These are phyloP conservation scores for Syncephalastrum racemosum DNA, from an alignment of 371 early-diverging fungal genomes.

Conservation along the genomic window DNA sequence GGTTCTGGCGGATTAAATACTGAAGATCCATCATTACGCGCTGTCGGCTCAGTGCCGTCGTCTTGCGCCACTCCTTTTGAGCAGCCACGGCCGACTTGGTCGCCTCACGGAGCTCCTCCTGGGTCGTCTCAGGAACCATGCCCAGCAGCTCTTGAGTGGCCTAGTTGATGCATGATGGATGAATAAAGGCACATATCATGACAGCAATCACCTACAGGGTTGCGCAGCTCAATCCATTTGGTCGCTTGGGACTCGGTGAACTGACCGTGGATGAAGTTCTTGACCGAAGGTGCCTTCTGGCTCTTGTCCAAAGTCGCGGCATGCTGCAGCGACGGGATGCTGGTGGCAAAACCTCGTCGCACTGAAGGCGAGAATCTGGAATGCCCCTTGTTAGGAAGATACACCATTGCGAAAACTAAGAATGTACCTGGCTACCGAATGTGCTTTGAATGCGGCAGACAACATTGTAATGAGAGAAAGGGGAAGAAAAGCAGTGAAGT, in stretches of 20 bases:
- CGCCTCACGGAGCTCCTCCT: constrained; percentile 85
- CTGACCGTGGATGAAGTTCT: constrained; percentile 90
- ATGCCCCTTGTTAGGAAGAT: background rate
- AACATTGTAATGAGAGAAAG: constrained; percentile 8
- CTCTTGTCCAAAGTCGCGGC: constrained; percentile 19
- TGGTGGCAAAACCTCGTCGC: constrained; percentile 37
- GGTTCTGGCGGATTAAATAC: constrained; percentile 80
- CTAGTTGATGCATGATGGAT: constrained; percentile 27
- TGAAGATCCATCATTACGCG: constrained; percentile 93
- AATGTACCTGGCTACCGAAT: constrained; percentile 8
- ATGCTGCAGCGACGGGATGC: constrained; percentile 41
- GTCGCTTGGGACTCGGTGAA: constrained; percentile 85
- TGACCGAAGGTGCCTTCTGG: constrained; percentile 57
- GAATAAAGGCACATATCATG: background rate
- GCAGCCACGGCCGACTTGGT: constrained; percentile 74
- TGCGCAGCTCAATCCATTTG: constrained; percentile 88
- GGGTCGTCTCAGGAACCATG: constrained; percentile 89
- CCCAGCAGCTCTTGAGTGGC: constrained; percentile 94
- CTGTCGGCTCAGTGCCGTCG: constrained; percentile 83
- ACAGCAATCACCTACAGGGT: constrained; percentile 69
- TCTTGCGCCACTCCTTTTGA: constrained; percentile 87
- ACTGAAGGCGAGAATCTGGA: constrained; percentile 9
- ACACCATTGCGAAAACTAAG: background rate
- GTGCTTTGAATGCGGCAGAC: constrained; percentile 10
- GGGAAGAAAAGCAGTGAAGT: constrained; percentile 4